Conservation (phyloP, 2,329 filamentous ascomycete species). For the Botryosphaeria dothidea region DNA sequence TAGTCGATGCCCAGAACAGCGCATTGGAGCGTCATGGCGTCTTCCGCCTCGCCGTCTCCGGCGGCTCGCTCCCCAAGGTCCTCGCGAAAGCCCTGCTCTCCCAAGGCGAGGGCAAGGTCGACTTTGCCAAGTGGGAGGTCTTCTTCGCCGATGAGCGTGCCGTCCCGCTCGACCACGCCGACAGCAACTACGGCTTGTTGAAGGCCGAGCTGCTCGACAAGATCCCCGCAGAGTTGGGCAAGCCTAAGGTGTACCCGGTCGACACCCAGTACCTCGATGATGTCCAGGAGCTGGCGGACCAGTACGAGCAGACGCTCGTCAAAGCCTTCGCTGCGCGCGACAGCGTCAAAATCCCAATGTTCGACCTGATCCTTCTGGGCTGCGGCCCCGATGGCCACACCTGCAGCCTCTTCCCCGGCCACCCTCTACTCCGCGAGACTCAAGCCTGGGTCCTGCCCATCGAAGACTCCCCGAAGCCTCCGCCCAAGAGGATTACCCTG, state of each 20-base stretch:
- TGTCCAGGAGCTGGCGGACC: constrained; percentile 86
- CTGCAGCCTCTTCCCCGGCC: constrained; percentile 91
- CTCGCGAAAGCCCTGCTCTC: constrained; percentile 81
- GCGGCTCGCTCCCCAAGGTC: constrained; percentile 86
- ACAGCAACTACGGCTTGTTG: constrained; percentile 91
- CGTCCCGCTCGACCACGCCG: constrained; percentile 84
- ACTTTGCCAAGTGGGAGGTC: constrained; percentile 91
- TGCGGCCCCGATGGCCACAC: constrained; percentile 97
- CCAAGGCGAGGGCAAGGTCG: constrained; percentile 54
- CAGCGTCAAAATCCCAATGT: constrained; percentile 90
- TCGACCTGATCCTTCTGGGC: constrained; percentile 90
- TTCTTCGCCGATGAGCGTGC: constrained; percentile 98
- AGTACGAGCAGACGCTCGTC: constrained; percentile 88
- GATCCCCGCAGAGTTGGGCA: constrained; percentile 67
- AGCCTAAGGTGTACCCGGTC: constrained; percentile 78
- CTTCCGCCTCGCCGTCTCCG: constrained; percentile 92
- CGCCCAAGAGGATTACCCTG: constrained; percentile 85
- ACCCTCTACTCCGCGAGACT: constrained; percentile 80
- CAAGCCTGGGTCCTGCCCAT: constrained; percentile 92
- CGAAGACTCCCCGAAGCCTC: constrained; percentile 92
- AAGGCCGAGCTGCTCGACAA: constrained; percentile 87
- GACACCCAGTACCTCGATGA: constrained; percentile 70
- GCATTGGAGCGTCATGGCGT: constrained; percentile 76
- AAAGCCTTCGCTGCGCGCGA: constrained; percentile 85
- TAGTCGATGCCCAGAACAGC: constrained; percentile 78